phyloP scores from a whole-genome alignment of 2,329 filamentous ascomycete genomes.

The Xylaria sp. region DNA sequence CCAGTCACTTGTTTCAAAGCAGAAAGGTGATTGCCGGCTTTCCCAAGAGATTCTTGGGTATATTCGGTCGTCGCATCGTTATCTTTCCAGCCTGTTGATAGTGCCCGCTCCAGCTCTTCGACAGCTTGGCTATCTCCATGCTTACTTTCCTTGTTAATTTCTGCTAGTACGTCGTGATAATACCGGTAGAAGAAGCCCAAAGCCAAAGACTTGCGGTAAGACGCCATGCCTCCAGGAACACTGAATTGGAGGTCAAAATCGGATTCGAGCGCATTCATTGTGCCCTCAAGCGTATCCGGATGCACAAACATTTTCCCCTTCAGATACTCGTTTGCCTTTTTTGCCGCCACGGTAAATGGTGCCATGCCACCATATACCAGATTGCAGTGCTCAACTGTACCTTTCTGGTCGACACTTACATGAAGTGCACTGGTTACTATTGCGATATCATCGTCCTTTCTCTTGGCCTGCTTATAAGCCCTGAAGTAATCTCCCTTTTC shows the following conservation, averaged over 20 bases:
- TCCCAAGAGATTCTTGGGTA: conserved; percentile 83
- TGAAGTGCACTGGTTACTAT: conserved; percentile 92
- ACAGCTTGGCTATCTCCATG: conserved; percentile 78
- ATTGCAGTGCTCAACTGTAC: conserved; percentile 78
- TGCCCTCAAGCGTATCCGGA: conserved; percentile 84
- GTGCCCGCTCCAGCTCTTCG: conserved; percentile 83
- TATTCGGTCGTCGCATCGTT: conserved; percentile 80
- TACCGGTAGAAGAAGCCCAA: conserved; percentile 97
- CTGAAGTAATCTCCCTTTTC: conserved; percentile 84
- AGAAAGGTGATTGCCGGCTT: conserved; percentile 86
- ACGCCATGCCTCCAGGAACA: conserved; percentile 97
- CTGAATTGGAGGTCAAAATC: conserved; percentile 92
- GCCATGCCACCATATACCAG: conserved; percentile 97
- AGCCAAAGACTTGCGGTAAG: conserved; percentile 90
- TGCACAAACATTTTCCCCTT: conserved; percentile 83
- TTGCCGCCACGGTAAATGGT: conserved; percentile 87
- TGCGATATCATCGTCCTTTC: conserved; percentile 98
- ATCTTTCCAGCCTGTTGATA: conserved; percentile 85
- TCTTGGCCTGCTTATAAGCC: conserved; percentile 95
- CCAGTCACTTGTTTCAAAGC: conserved; percentile 94
- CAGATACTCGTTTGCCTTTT: conserved; percentile 78
- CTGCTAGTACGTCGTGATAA: conserved; percentile 85
- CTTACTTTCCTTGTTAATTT: conserved; percentile 61
- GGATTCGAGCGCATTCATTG: conserved; percentile 87
- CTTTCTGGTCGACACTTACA: conserved; percentile 74